Conservation (phyloP, 2,329 filamentous ascomycete species). For the Beauveria brongniartii region DNA sequence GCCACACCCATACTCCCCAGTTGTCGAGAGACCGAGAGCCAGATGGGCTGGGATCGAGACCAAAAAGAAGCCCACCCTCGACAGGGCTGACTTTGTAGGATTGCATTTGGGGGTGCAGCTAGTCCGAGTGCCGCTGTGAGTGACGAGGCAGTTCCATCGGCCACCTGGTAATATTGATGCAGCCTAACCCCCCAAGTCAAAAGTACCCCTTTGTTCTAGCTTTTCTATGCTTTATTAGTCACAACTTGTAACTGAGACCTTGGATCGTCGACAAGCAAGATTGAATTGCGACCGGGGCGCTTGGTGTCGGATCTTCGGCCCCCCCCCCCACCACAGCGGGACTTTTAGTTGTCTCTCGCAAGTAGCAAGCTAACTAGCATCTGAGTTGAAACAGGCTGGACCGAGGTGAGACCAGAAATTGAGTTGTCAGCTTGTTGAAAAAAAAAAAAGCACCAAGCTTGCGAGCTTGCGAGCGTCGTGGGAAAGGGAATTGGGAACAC, state of each 20-base stretch:
- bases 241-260: no score
- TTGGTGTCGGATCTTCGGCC: background rate
- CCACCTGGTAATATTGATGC: background rate
- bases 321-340: background rate
- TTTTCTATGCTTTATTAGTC: background rate
- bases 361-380: no score
- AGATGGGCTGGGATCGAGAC: background rate
- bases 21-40: background rate
- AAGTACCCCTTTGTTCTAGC: background rate
- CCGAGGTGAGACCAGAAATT: no score
- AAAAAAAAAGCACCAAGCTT: no score
- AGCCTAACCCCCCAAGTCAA: background rate
- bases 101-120: background rate
- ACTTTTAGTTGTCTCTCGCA: background rate
- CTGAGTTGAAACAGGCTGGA: background rate
- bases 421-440: no score
- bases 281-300: background rate
- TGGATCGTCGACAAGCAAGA: background rate
- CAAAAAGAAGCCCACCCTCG: background rate
- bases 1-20: background rate
- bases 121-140: background rate
- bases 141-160: no score
- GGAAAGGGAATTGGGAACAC: no score
- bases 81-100: background rate
- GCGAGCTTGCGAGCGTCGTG: no score